A percentile compares a stretch with the other conserved stretches of the same genome.
phyloP scores from a whole-genome alignment of 1,284 basidiomycete genomes.

The Marasmius tenuissimus region DNA sequence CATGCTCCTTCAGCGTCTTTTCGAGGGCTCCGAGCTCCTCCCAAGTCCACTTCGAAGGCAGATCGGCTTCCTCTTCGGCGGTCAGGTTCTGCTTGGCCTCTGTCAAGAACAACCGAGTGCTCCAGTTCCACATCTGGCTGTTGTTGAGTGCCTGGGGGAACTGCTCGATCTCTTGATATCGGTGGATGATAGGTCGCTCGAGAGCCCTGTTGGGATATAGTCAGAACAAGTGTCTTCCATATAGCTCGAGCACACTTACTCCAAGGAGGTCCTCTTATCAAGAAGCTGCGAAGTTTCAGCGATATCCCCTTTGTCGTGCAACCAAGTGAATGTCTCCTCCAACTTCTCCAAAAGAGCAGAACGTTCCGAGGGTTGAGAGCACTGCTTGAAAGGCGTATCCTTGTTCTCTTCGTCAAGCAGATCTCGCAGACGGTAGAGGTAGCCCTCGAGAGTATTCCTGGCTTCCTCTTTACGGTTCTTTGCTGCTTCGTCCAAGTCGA shows the following conservation, averaged over 20 bases:
- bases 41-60: constrained; percentile 75
- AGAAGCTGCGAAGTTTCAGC: constrained; percentile 77
- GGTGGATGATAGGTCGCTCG: constrained; percentile 81
- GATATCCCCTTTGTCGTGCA: constrained; percentile 83
- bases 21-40: constrained; percentile 82
- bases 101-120: constrained; percentile 75
- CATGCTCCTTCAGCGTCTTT: constrained; percentile 72
- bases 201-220: constrained; percentile 50
- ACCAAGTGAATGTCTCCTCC: constrained; percentile 77
- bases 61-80: constrained; percentile 50
- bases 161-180: constrained; percentile 84
- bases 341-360: constrained; percentile 62
- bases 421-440: constrained; percentile 89
- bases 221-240: background rate
- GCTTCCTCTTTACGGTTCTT: constrained; percentile 87
- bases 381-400: constrained; percentile 77
- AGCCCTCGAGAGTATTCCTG: constrained; percentile 88
- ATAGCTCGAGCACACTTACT: constrained; percentile 53
- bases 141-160: constrained; percentile 74
- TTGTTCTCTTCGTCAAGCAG: constrained; percentile 67
- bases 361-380: constrained; percentile 74
- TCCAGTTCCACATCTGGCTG: constrained; percentile 82
- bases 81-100: constrained; percentile 78
- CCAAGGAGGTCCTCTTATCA: constrained; percentile 74
- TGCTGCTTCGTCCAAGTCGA: constrained; percentile 77